Evolutionary conservation across 2,329 filamentous ascomycete genomes (phyloP).

Genomic region (Colletotrichum brevisporum): DNA sequence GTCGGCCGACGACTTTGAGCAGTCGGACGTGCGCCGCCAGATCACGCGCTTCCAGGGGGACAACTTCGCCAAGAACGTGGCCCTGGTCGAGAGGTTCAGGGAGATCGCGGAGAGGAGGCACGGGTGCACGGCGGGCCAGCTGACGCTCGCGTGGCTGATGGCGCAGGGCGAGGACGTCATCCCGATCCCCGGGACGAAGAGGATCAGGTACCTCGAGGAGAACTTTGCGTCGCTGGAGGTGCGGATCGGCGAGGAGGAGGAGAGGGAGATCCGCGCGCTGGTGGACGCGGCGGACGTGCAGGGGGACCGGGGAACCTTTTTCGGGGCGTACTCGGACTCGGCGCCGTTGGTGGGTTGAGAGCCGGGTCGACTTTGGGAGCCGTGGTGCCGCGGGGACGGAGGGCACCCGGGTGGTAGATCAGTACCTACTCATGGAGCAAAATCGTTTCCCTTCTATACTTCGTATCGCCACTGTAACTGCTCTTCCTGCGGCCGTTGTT

Average conservation of each 20-base stretch:
- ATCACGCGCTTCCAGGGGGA: slow-evolving; percentile 65
- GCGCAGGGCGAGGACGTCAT: slow-evolving; percentile 72
- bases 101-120: slow-evolving; percentile 65
- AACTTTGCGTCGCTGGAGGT: slow-evolving; percentile 56
- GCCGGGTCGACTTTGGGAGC: too few species aligned
- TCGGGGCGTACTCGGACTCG: slow-evolving; percentile 18
- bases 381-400: too few species aligned
- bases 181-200: slow-evolving; percentile 69
- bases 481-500: too few species aligned
- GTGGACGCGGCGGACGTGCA: slow-evolving; percentile 47
- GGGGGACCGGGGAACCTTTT: slow-evolving; percentile 41
- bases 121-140: slow-evolving; percentile 66
- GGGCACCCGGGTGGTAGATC: too few species aligned
- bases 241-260: slow-evolving; percentile 51
- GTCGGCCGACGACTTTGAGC: slow-evolving; percentile 60
- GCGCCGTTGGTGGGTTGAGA: background rate
- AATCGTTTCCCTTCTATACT: too few species aligned
- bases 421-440: too few species aligned
- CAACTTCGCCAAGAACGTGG: slow-evolving; percentile 70
- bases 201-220: slow-evolving; percentile 61
- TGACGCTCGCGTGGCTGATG: slow-evolving; percentile 75
- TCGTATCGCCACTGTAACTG: too few species aligned
- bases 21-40: slow-evolving; percentile 61
- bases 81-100: slow-evolving; percentile 64
- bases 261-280: slow-evolving; percentile 49